Evolutionary conservation across 2,329 filamentous ascomycete species (phyloP).

Genomic region (Aspergillus neoniger): DNA sequence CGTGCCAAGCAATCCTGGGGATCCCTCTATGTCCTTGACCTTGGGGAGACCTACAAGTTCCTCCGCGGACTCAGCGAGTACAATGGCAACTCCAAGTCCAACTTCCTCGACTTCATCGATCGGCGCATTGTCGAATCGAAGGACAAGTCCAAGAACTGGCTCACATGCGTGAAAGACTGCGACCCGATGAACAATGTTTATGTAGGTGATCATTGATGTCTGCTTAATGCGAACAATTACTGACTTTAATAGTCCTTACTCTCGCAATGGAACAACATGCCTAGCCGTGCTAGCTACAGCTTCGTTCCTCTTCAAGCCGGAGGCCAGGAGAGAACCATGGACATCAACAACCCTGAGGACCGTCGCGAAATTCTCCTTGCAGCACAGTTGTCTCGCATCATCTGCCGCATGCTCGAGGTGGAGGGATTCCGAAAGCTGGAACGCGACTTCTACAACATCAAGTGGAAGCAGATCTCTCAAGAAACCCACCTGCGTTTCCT

Average conservation of each 20-base stretch:
- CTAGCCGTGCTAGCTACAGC: slow-evolving; percentile 48
- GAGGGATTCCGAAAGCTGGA: slow-evolving; percentile 49
- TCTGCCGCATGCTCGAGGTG: slow-evolving; percentile 50
- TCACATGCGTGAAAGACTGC: slow-evolving; percentile 44
- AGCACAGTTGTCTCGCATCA: slow-evolving; percentile 48
- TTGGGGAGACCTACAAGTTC: slow-evolving; percentile 46
- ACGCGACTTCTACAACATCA: slow-evolving; percentile 48
- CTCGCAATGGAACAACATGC: slow-evolving; percentile 50
- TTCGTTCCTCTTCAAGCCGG: slow-evolving; percentile 37
- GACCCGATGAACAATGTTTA: slow-evolving; percentile 44
- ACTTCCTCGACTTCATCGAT: slow-evolving; percentile 48
- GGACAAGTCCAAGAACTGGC: slow-evolving; percentile 48
- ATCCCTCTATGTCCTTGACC: slow-evolving; percentile 45
- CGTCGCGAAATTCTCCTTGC: slow-evolving; percentile 45
- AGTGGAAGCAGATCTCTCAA: slow-evolving; percentile 47
- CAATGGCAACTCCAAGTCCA: slow-evolving; percentile 41
- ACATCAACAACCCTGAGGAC: slow-evolving; percentile 40
- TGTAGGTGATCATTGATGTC: slow-evolving; percentile 30
- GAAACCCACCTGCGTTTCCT: slow-evolving; percentile 46
- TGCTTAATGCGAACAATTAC: background rate
- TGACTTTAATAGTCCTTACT: slow-evolving; percentile 37
- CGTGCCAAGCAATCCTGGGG: slow-evolving; percentile 46
- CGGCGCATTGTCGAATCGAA: slow-evolving; percentile 47
- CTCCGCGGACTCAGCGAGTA: slow-evolving; percentile 41
- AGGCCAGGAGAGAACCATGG: slow-evolving; percentile 40